Evolutionary conservation across 352 stramenopile genomes (phyloP).

Genomic region (Phytopythium mirpurense): DNA sequence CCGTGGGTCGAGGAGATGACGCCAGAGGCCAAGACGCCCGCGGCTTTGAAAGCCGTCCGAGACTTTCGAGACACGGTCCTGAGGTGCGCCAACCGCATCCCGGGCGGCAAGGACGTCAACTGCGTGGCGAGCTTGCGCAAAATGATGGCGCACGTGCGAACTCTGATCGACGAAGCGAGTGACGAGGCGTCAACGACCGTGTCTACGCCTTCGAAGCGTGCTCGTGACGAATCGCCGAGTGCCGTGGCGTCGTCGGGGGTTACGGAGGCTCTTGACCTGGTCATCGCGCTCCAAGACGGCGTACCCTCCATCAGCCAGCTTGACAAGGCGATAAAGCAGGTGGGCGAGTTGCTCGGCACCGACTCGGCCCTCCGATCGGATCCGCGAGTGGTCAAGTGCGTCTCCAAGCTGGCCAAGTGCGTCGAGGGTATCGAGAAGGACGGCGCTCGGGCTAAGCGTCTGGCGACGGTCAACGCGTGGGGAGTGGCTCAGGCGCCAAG

Average conservation of each 20-base stretch:
- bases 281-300: conserved; percentile 18
- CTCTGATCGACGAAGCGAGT: neutral
- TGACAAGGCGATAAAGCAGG: conserved; percentile 12
- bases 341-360: conserved; percentile 6
- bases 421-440: conserved; percentile 16
- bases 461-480: conserved; percentile 10
- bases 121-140: neutral
- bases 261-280: conserved; percentile 4
- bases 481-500: no score
- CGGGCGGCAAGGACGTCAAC: neutral
- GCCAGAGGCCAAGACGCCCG: neutral
- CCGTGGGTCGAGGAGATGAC: neutral
- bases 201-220: neutral
- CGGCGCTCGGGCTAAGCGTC: conserved; percentile 11
- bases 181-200: neutral
- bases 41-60: neutral
- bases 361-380: conserved; percentile 14
- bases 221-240: neutral
- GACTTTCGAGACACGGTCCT: neutral
- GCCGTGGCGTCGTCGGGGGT: neutral
- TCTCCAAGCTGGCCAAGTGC: conserved; percentile 15
- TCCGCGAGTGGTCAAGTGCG: conserved; percentile 3
- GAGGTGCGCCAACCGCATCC: neutral
- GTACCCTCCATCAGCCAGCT: conserved; percentile 26
- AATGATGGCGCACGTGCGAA: neutral